Evolutionary conservation across 495 filamentous ascomycete genomes (phyloP), one percentile per base, ranked within the genome.

Genomic region (Podospora bellae-mahoneyi): DNA sequence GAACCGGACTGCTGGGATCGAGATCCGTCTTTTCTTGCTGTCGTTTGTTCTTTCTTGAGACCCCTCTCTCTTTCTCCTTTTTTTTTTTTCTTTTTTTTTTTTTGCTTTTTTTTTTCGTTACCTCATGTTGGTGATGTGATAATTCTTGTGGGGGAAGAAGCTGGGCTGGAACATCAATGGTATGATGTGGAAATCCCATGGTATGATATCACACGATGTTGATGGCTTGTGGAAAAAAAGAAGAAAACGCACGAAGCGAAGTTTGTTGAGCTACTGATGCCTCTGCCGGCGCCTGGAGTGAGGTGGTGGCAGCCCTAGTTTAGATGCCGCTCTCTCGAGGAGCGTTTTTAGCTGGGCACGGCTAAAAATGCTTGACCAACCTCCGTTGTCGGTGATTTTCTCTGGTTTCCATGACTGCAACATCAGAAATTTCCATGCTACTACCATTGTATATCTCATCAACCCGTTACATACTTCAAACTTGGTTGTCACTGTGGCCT

Each of bases 371-470:
- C 55, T 20, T 26, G n/a, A 58, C 18, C 18, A 58, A 18, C 18
- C 55, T 58, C 55, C 55, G 55, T 58, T 58, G 55, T 58, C 55
- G 55, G n/a, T 58, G 4, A 19, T 58, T 58, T 58, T 20, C n/a
- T 20, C 55, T 58, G 30, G 30, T 20, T 58, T 19, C 55, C 23
- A 20, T 20, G n/a, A 18, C 55, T 58, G 55, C 55, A 58, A 58
- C 55, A 20, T 58, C 55, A 58, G 23, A 58, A 13, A 48, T 48
- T 48, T 48, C 15, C 15, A 16, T 13, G 39, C 13, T 48, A 13
- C 39, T 23, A 23, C 23, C 23, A 23, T 23, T 23, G 23, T 23
- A 23, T 2, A 48, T 48, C 39, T 48, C 39, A 16, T 5, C 5
- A 48, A 48, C 3, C 39, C 39, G 15, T 48, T 13, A 18, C 34